Conservation (phyloP, 352 stramenopile genomes). For the Globisporangium spinosum region DNA sequence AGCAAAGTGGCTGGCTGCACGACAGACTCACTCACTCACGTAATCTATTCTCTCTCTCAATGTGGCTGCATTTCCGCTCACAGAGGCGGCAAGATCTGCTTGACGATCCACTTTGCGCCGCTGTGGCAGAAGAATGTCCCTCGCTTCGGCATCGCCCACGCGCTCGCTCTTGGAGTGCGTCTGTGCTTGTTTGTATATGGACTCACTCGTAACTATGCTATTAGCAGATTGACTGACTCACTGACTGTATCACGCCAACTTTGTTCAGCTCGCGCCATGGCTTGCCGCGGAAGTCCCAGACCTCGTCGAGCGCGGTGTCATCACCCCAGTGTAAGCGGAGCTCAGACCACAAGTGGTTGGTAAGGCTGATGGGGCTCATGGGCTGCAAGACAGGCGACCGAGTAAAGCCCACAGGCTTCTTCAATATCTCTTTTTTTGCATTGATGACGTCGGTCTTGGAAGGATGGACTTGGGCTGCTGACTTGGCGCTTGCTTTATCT, state of each 20-base stretch:
- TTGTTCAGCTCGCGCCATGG: conserved; percentile 73
- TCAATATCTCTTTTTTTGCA: conserved; percentile 8
- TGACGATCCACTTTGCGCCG: conserved; percentile 88
- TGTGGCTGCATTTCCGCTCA: no score
- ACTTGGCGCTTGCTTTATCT: not conserved
- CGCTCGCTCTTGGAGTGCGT: conserved; percentile 75
- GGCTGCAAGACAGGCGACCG: not conserved
- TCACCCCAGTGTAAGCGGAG: conserved; percentile 53
- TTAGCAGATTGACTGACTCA: not conserved
- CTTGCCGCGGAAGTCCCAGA: conserved; percentile 84
- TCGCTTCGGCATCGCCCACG: conserved; percentile 83
- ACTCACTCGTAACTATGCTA: not conserved
- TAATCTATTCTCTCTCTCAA: not conserved
- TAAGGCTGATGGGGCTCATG: not conserved
- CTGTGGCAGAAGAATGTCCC: conserved; percentile 89
- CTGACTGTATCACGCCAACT: not conserved
- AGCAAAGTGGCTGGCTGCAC: not conserved
- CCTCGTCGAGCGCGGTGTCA: conserved; percentile 74
- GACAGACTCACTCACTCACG: not conserved
- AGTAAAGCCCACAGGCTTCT: not conserved
- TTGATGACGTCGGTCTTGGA: not conserved
- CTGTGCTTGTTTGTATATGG: not conserved
- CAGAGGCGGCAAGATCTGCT: conserved; percentile 84
- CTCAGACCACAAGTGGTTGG: not conserved
- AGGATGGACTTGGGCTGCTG: not conserved